Evolutionary conservation across 2,329 filamentous ascomycete genomes (phyloP).

Genomic region (Lojkania enalia): DNA sequence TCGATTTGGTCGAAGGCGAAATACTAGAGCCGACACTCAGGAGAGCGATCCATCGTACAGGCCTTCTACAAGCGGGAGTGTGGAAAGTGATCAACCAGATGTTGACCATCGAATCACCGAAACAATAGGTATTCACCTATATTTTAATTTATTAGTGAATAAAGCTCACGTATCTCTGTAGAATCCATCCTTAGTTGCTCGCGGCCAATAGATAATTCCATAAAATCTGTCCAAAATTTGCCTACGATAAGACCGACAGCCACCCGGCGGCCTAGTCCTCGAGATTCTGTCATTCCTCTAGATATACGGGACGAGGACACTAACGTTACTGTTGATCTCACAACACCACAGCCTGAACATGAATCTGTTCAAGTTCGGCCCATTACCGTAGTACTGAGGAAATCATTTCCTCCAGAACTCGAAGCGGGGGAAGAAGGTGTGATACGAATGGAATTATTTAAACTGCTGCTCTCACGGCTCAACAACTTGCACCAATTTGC

Average conservation of each 20-base stretch:
- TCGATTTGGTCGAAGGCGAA: background rate
- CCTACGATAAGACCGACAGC: background rate
- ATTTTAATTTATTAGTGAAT: background rate
- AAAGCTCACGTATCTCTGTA: background rate
- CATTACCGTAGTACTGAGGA: background rate
- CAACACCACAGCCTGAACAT: background rate
- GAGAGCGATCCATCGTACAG: background rate
- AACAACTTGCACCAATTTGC: conserved; percentile 3
- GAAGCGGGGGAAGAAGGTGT: background rate
- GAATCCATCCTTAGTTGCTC: background rate
- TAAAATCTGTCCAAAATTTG: background rate
- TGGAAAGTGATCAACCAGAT: background rate
- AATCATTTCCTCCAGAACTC: background rate
- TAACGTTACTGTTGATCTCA: background rate
- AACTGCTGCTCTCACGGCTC: conserved; percentile 2
- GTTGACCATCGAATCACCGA: background rate
- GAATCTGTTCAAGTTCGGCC: background rate
- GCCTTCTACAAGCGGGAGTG: background rate
- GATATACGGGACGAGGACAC: background rate
- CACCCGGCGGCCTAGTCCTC: background rate
- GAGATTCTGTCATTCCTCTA: background rate
- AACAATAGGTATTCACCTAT: background rate
- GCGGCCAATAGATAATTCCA: background rate
- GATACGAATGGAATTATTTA: conserved; percentile 1
- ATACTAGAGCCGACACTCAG: background rate